A percentile compares a stretch with the other conserved stretches of the same genome.
These are phyloP conservation scores for Talaromyces sp. DNA, from an alignment of 2,329 filamentous ascomycete genomes.

Conservation along the genomic window DNA sequence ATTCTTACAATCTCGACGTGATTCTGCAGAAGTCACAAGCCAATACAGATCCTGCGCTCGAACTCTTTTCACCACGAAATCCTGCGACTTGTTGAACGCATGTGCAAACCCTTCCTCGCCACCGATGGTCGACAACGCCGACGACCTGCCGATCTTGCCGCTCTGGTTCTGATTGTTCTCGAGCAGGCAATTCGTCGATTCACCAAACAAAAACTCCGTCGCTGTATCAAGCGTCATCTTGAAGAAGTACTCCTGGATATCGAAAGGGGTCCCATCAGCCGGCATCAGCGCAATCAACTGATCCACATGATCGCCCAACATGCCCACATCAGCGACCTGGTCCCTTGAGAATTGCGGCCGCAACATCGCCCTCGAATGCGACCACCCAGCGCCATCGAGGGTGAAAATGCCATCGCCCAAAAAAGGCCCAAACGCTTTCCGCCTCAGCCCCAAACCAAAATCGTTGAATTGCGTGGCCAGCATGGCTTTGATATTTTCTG, in stretches of 20 bases:
- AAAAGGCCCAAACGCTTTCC: slow-evolving; percentile 8
- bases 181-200: slow-evolving; percentile 40
- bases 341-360: slow-evolving; percentile 22
- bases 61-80: background rate
- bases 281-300: slow-evolving; percentile 65
- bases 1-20: background rate
- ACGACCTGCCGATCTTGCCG: background rate
- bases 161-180: slow-evolving; percentile 31
- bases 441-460: slow-evolving; percentile 30
- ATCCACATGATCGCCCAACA: slow-evolving; percentile 58
- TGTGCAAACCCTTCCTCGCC: slow-evolving; percentile 13
- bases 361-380: slow-evolving; percentile 14
- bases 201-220: slow-evolving; percentile 65
- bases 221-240: slow-evolving; percentile 63
- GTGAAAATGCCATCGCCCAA: slow-evolving; percentile 49
- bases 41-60: slow-evolving; percentile 6
- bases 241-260: slow-evolving; percentile 62
- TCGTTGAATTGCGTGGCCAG: slow-evolving; percentile 18
- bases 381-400: slow-evolving; percentile 74
- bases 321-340: slow-evolving; percentile 55
- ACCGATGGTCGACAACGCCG: slow-evolving; percentile 8
- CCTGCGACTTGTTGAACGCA: slow-evolving; percentile 12
- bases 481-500: slow-evolving; percentile 18
- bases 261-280: slow-evolving; percentile 52
- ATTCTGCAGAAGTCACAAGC: slow-evolving; percentile 1